Evolutionary conservation across 1,139 yeast genomes (phyloP), one percentile per base, ranked within the genome.

Genomic region (Zygoascus sp.): DNA sequence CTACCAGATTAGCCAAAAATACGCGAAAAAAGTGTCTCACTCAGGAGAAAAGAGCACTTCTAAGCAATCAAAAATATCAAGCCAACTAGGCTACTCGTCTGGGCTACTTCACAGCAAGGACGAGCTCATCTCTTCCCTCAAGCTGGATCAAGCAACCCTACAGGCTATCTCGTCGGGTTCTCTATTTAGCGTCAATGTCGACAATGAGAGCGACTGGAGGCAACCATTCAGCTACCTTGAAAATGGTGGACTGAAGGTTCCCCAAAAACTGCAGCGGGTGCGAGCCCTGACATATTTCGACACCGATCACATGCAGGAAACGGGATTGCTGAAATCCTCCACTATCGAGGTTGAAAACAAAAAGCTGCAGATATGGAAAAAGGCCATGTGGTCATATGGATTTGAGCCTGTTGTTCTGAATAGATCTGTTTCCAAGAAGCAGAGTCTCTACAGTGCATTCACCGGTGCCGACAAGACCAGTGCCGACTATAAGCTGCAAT

Each of bases 321-420:
- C 27, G 2, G 39, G 34, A 3, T 17, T 20, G 8, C 10, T 40
- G 8, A 30, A 45, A 20, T 30, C 48, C 40, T 39, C 49, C 30
- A 39, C 45, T 9, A 32, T 43, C 5, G 32, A 48, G 8, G 43
- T 45, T 2, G 64, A 61, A 44, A 44, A 35, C 9, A 52, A 47
- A 4, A 49, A 62, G 8, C 30, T 63, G 4, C 50, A 55, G 11
- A 58, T 58, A 5, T 64, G 68, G 68, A 56, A 58, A 40, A 53
- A 57, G 22, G 64, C 66, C 9, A 57, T 60, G 58, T 64, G 61
- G 60, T 58, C 66, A 3, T 53, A 55, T 6, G 68, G 68, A 3
- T 62, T 64, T 47, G 56, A 58, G 36, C 68, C 68, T 2, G 53
- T 55, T 5, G 60, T 64, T 8, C 53, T 63, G 19, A 55, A 54